Evolutionary conservation across 441 rosid species (phyloP).

Genomic region (Gossypium schwendimanii): DNA sequence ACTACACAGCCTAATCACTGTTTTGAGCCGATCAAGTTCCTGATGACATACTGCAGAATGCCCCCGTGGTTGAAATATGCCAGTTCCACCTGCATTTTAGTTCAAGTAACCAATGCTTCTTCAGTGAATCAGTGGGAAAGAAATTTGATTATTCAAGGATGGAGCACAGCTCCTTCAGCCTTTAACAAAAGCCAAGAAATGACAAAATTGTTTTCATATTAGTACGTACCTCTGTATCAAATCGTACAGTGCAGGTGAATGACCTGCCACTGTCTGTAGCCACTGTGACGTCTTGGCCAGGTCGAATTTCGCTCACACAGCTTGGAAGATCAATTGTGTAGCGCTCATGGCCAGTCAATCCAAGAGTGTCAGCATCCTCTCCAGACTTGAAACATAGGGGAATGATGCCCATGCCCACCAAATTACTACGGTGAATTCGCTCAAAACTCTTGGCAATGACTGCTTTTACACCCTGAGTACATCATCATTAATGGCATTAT

Average conservation of each 20-base stretch:
- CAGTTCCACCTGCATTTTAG: conserved; percentile 61
- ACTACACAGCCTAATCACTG: conserved; percentile 22
- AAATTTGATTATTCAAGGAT: not conserved
- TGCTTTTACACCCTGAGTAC: conserved; percentile 76
- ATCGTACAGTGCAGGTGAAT: conserved; percentile 61
- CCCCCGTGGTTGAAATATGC: conserved; percentile 87
- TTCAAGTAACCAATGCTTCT: not conserved
- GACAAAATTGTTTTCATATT: conserved; percentile 1
- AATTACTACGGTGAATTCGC: conserved; percentile 80
- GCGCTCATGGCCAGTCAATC: conserved; percentile 73
- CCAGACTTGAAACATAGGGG: conserved; percentile 82
- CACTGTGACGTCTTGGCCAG: conserved; percentile 79
- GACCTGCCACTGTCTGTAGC: conserved; percentile 66
- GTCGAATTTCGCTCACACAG: conserved; percentile 60
- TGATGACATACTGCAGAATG: conserved; percentile 73
- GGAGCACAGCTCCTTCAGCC: not conserved
- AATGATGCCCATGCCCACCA: conserved; percentile 87
- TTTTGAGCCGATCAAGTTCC: conserved; percentile 52
- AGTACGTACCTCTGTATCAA: conserved; percentile 69
- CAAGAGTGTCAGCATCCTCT: conserved; percentile 72
- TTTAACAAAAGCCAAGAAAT: not conserved
- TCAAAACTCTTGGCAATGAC: conserved; percentile 90
- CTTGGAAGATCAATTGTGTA: conserved; percentile 67
- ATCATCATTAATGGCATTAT: not conserved
- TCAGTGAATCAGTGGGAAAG: not conserved